phyloP scores from a whole-genome alignment of 2,329 filamentous ascomycete species.

The Metarhizium guizhouense region DNA sequence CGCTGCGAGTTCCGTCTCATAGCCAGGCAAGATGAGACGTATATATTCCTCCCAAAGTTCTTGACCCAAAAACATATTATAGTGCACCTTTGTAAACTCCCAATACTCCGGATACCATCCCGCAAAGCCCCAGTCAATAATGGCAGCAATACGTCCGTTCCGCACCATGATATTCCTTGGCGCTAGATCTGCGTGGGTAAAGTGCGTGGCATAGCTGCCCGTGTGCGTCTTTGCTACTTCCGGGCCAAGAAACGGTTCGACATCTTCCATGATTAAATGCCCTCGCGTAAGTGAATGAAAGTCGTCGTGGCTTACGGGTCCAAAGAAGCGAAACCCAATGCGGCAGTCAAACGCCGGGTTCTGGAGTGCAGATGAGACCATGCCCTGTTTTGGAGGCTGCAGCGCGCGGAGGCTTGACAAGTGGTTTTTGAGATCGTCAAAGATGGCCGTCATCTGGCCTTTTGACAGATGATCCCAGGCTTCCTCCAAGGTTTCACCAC shows the following conservation, averaged over 20 bases:
- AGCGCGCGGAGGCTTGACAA: constrained; percentile 15
- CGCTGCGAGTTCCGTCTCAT: neutral
- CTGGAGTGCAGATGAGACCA: constrained; percentile 16
- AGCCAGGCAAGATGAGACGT: neutral
- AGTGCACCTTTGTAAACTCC: neutral
- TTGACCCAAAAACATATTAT: neutral
- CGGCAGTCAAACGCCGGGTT: constrained; percentile 16
- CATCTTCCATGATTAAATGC: constrained; percentile 13
- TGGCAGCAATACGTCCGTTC: neutral
- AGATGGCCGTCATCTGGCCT: constrained; percentile 12
- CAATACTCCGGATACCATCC: neutral
- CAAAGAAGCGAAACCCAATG: constrained; percentile 16
- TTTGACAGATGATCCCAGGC: constrained; percentile 13
- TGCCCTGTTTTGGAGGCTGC: constrained; percentile 11
- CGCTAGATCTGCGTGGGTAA: neutral
- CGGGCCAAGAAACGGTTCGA: constrained; percentile 13
- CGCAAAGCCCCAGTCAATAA: neutral
- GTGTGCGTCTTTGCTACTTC: constrained; percentile 16
- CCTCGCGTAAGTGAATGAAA: constrained; percentile 18
- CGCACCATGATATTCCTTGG: neutral
- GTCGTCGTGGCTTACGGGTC: constrained; percentile 15
- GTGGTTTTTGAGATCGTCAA: constrained; percentile 15
- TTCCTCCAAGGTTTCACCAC: constrained; percentile 10
- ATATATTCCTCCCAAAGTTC: neutral
- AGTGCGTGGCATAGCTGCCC: constrained; percentile 10